Evolutionary conservation across 2,329 filamentous ascomycete genomes (phyloP).

Genomic region (Simplicillium sp.): DNA sequence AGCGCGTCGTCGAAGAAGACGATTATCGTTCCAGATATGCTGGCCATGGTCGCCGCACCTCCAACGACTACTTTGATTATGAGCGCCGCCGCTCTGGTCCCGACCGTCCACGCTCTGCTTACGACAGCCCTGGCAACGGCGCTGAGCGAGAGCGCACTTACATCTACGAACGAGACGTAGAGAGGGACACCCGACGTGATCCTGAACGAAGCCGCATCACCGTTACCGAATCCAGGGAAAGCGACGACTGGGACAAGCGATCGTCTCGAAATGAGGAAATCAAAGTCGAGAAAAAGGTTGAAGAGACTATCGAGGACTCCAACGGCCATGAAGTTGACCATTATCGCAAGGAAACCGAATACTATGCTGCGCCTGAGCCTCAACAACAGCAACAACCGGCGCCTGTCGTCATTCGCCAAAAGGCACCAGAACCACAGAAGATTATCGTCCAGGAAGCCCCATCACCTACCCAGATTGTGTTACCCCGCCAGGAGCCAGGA

Average conservation of each 20-base stretch:
- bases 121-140: slow-evolving; percentile 23
- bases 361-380: slow-evolving; percentile 43
- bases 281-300: slow-evolving; percentile 42
- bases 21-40: slow-evolving; percentile 34
- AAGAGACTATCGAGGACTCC: slow-evolving; percentile 38
- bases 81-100: slow-evolving; percentile 34
- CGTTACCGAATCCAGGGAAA: slow-evolving; percentile 24
- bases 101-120: slow-evolving; percentile 42
- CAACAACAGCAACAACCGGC: slow-evolving; percentile 23
- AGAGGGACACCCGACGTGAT: slow-evolving; percentile 21
- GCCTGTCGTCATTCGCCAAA: slow-evolving; percentile 48
- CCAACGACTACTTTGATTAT: slow-evolving; percentile 30
- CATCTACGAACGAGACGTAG: slow-evolving; percentile 36
- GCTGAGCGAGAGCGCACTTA: slow-evolving; percentile 25
- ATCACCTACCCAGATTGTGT: slow-evolving; percentile 38
- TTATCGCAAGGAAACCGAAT: slow-evolving; percentile 54
- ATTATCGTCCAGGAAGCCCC: slow-evolving; percentile 52
- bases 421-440: slow-evolving; percentile 44
- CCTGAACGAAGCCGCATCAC: slow-evolving; percentile 19
- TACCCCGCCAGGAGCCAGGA: slow-evolving; percentile 34
- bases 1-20: slow-evolving; percentile 35
- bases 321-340: slow-evolving; percentile 43
- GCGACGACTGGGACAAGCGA: slow-evolving; percentile 35
- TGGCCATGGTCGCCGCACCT: slow-evolving; percentile 26
- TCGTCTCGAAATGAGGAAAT: slow-evolving; percentile 37